A percentile compares a stretch with the other conserved stretches of the same genome.
Conservation (phyloP, 2,329 filamentous ascomycete genomes). For the Apiospora marii region DNA sequence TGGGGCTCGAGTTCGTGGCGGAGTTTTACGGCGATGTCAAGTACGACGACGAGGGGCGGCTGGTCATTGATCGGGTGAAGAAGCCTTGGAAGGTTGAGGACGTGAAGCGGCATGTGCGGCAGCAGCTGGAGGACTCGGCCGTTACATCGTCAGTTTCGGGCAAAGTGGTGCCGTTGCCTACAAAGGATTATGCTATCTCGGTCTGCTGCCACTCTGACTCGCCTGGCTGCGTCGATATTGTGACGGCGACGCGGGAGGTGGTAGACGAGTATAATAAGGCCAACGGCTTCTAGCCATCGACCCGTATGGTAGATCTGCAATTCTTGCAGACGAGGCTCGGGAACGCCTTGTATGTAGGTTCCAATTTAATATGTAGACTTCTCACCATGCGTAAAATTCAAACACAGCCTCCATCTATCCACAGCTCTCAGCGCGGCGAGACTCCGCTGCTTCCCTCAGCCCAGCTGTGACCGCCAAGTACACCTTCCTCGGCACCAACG, state of each 20-base stretch:
- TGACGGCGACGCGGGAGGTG: slow-evolving; percentile 47
- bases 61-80: slow-evolving; percentile 59
- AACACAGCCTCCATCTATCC: too few relatives aligned
- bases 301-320: background rate
- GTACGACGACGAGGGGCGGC: slow-evolving; percentile 35
- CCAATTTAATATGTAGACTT: too few relatives aligned
- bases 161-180: slow-evolving; percentile 45
- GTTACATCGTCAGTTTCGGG: slow-evolving; percentile 50
- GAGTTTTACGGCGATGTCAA: slow-evolving; percentile 41
- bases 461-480: slow-evolving; percentile 11
- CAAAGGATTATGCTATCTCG: slow-evolving; percentile 51
- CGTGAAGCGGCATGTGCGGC: slow-evolving; percentile 49
- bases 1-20: slow-evolving; percentile 37
- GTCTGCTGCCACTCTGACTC: slow-evolving; percentile 57
- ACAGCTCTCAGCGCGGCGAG: too few relatives aligned
- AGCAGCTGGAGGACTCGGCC: slow-evolving; percentile 49
- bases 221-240: slow-evolving; percentile 53
- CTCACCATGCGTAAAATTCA: too few relatives aligned
- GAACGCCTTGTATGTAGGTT: too few relatives aligned
- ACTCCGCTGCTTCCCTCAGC: background rate
- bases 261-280: slow-evolving; percentile 51
- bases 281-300: background rate
- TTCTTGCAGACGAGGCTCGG: too few relatives aligned
- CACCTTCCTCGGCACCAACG: slow-evolving; percentile 8
- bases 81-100: slow-evolving; percentile 53